A percentile compares a stretch with the other conserved stretches of the same genome.
These are phyloP conservation scores for Prunus salicina DNA, from an alignment of 306 rosid genomes.

Conservation along the genomic window DNA sequence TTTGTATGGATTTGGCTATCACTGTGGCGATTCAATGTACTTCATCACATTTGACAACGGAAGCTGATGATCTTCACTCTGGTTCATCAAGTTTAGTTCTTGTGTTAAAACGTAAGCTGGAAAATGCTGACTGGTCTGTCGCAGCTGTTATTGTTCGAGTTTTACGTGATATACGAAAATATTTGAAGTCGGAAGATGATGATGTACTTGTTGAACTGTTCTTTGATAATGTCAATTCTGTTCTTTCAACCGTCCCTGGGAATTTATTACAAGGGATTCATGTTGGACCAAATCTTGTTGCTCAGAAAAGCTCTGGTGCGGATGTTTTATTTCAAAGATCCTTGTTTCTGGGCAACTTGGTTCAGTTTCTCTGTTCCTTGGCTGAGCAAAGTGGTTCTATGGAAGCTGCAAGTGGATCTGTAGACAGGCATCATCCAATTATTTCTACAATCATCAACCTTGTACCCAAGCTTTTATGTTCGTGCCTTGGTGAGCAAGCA, in stretches of 20 bases:
- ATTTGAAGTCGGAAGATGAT: slow-evolving; percentile 50
- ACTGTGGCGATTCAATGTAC: slow-evolving; percentile 24
- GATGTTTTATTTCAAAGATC: slow-evolving; percentile 22
- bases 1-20: slow-evolving; percentile 44
- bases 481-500: slow-evolving; percentile 54
- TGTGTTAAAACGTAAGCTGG: slow-evolving; percentile 33
- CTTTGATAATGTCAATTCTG: slow-evolving; percentile 51
- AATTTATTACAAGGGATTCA: slow-evolving; percentile 39
- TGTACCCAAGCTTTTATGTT: slow-evolving; percentile 58
- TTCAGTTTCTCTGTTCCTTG: slow-evolving; percentile 77
- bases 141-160: slow-evolving; percentile 50
- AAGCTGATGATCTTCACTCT: slow-evolving; percentile 25
- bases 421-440: slow-evolving; percentile 41
- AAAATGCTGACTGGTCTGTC: slow-evolving; percentile 54
- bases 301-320: slow-evolving; percentile 18
- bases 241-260: slow-evolving; percentile 58
- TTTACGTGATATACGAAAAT: slow-evolving; percentile 53
- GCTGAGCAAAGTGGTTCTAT: slow-evolving; percentile 46
- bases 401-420: slow-evolving; percentile 44
- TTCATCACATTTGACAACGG: slow-evolving; percentile 17
- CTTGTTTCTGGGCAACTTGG: slow-evolving; percentile 66
- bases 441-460: slow-evolving; percentile 38
- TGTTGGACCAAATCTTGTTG: slow-evolving; percentile 21
- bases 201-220: slow-evolving; percentile 40
- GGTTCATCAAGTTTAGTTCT: slow-evolving; percentile 31